Percentiles rank a stretch among this genome's conserved stretches.
Evolutionary conservation across 257 asterid genomes (phyloP).

Genomic region (Orobanche coerulescens): DNA sequence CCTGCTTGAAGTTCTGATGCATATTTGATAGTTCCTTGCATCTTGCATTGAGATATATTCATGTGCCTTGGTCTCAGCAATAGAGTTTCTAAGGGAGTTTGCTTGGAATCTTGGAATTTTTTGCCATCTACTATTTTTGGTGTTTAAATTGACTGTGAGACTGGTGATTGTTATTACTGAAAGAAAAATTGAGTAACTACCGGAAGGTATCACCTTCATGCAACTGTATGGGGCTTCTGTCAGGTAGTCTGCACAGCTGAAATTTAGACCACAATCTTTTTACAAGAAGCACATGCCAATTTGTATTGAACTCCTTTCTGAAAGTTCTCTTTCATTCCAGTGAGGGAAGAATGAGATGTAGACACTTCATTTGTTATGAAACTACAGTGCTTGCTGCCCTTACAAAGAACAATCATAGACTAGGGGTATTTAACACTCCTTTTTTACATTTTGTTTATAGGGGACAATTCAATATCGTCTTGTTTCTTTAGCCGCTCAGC

Average conservation of each 20-base stretch:
- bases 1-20: neutral
- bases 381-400: neutral
- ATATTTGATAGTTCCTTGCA: too few relatives aligned
- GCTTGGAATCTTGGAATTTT: neutral
- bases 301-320: neutral
- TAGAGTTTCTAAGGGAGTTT: neutral
- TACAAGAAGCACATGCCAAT: conserved; percentile 5
- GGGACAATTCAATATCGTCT: too few relatives aligned
- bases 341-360: neutral
- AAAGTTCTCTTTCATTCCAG: neutral
- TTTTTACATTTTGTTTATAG: too few relatives aligned
- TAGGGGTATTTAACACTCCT: too few relatives aligned
- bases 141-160: neutral
- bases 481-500: too few relatives aligned
- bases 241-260: neutral
- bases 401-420: neutral
- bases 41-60: neutral
- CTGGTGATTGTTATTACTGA: neutral
- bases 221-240: neutral
- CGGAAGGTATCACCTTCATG: neutral
- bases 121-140: neutral
- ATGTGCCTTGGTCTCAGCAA: neutral
- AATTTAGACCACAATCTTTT: neutral
- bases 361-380: neutral
- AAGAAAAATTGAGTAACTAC: neutral